Conservation (phyloP, 2,329 filamentous ascomycete species). For the Didymella pomorum region DNA sequence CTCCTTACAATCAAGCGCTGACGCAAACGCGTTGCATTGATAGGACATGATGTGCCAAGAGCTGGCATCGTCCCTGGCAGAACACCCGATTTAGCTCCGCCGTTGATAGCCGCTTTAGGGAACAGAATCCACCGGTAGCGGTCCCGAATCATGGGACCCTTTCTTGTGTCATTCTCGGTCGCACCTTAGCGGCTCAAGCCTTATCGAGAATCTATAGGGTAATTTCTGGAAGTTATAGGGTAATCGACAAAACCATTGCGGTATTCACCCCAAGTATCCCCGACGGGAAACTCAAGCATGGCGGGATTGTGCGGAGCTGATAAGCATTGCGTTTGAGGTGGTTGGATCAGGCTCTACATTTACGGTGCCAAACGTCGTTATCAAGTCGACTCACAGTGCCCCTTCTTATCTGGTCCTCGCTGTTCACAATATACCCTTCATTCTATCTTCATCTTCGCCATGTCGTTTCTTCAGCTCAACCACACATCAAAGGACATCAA, state of each 20-base stretch:
- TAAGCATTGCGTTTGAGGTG: constrained; percentile 27
- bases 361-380: constrained; percentile 10
- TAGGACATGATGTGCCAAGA: constrained; percentile 28
- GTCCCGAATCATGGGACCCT: constrained; percentile 26
- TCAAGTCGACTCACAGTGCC: constrained; percentile 10
- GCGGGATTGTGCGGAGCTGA: constrained; percentile 37
- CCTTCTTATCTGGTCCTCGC: constrained; percentile 12
- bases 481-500: constrained; percentile 9
- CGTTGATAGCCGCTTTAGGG: constrained; percentile 44
- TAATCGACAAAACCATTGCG: constrained; percentile 42
- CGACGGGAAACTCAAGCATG: constrained; percentile 20
- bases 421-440: background rate
- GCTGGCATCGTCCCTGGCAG: constrained; percentile 27
- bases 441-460: constrained; percentile 4
- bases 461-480: constrained; percentile 16
- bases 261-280: constrained; percentile 18
- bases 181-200: constrained; percentile 28
- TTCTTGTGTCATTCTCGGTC: constrained; percentile 39
- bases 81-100: constrained; percentile 28
- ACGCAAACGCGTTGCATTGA: constrained; percentile 21
- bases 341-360: constrained; percentile 7
- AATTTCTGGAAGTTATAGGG: constrained; percentile 46
- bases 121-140: constrained; percentile 37
- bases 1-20: constrained; percentile 29
- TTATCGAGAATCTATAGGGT: constrained; percentile 48